Conservation (phyloP, 768 basidiomycete species). For the Suillus brevipes region DNA sequence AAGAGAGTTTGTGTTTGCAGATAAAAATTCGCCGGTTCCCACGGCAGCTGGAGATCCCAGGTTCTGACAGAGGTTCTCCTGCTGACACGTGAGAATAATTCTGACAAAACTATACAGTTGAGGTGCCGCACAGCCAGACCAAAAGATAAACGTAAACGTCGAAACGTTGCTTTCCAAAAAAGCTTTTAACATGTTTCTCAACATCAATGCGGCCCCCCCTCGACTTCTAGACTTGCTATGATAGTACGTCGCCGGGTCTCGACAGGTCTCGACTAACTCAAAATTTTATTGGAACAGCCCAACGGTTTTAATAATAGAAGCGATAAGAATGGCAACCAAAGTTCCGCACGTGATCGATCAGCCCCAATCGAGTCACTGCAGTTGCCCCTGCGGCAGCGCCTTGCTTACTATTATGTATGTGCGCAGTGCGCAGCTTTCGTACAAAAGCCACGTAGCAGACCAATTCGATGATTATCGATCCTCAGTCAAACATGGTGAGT, state of each 20-base stretch:
- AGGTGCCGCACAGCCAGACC: not conserved
- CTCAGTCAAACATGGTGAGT: slow-evolving; percentile 29
- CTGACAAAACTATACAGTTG: slow-evolving; percentile 4
- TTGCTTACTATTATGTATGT: not conserved
- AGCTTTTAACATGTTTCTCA: not conserved
- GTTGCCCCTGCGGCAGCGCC: not conserved
- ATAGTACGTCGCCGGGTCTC: too few relatives aligned
- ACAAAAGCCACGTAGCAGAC: slow-evolving; percentile 7
- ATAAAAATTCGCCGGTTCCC: slow-evolving; percentile 3
- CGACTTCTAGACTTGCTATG: too few relatives aligned
- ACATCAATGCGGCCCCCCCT: too few relatives aligned
- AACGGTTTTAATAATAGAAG: slow-evolving; percentile 3
- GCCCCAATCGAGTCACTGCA: not conserved
- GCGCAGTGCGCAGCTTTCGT: slow-evolving; percentile 20
- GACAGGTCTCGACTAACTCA: too few relatives aligned
- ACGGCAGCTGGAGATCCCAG: slow-evolving; percentile 12
- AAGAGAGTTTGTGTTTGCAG: not conserved
- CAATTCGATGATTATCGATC: slow-evolving; percentile 26
- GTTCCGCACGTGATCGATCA: slow-evolving; percentile 29
- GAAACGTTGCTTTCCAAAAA: not conserved
- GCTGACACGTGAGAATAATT: not conserved
- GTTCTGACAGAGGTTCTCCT: not conserved
- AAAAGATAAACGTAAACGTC: too few relatives aligned
- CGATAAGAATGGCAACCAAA: slow-evolving; percentile 14
- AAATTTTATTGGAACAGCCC: too few relatives aligned